Conservation (phyloP, 73 alveolate genomes). For the Tetrahymena malaccensis region DNA sequence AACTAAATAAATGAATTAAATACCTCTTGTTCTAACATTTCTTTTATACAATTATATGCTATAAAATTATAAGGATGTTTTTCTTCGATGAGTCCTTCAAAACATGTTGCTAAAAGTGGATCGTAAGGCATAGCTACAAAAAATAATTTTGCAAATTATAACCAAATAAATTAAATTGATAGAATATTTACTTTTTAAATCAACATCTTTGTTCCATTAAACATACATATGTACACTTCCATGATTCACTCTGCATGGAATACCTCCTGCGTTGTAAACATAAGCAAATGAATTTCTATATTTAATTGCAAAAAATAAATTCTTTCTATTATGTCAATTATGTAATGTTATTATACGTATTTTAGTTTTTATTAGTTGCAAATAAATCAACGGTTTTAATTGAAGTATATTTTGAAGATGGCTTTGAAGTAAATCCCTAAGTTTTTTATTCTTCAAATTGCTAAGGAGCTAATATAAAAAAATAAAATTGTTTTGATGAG, state of each 20-base stretch:
- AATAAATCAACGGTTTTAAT: conserved; percentile 31
- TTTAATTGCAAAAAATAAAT: not conserved
- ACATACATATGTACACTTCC: conserved; percentile 68
- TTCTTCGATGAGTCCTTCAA: conserved; percentile 91
- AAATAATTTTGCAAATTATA: not conserved
- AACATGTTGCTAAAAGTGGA: conserved; percentile 82
- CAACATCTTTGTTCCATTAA: conserved; percentile 69
- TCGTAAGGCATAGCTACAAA: conserved; percentile 66
- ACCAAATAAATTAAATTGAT: not conserved
- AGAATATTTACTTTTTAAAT: not conserved
- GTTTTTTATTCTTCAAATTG: not conserved
- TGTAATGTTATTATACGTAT: not conserved
- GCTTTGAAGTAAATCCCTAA: conserved; percentile 8
- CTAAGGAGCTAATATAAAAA: not conserved
- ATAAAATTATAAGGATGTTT: conserved; percentile 87
- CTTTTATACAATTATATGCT: conserved; percentile 71
- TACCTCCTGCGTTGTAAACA: conserved; percentile 90
- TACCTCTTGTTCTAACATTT: conserved; percentile 64
- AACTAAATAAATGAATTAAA: not conserved
- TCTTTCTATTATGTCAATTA: not conserved
- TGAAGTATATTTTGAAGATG: conserved; percentile 6
- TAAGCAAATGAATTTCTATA: conserved; percentile 65
- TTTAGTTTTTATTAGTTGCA: conserved; percentile 19
- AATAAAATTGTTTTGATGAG: too few species aligned
- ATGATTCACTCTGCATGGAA: conserved; percentile 90